phyloP scores from a whole-genome alignment of 305 asterid species.

The Withania somnifera region DNA sequence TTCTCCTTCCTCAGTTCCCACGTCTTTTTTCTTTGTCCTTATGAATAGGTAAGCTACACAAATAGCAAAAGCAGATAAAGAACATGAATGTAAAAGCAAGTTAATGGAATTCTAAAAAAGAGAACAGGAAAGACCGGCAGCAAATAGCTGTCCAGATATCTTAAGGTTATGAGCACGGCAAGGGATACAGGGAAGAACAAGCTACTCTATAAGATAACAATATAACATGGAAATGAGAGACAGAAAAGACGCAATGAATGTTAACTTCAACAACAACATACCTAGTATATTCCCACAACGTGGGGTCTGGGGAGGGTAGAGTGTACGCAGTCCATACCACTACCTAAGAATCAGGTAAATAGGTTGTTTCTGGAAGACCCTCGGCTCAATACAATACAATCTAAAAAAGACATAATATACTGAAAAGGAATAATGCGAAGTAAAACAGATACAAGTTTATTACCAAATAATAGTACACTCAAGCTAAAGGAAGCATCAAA shows the following conservation, averaged over 20 bases:
- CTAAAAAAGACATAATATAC: too few species aligned
- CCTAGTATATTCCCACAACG: too few species aligned
- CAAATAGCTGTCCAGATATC: neutral
- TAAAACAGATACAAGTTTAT: too few species aligned
- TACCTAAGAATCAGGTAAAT: too few species aligned
- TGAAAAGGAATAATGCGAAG: too few species aligned
- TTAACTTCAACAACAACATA: neutral
- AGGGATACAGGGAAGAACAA: neutral
- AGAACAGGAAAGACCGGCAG: neutral
- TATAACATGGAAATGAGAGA: neutral
- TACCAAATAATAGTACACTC: too few species aligned
- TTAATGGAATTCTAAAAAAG: neutral
- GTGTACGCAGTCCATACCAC: too few species aligned
- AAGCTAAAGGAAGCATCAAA: too few species aligned
- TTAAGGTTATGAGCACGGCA: neutral
- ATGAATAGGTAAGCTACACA: constrained; percentile 50
- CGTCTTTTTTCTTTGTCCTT: constrained; percentile 43
- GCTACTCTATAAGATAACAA: neutral
- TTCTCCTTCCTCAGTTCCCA: constrained; percentile 22
- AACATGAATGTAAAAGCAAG: neutral
- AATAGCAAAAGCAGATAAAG: neutral
- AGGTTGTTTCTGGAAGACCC: too few species aligned
- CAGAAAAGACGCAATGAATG: neutral
- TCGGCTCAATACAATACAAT: too few species aligned
- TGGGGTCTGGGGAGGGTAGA: too few species aligned